Evolutionary conservation across 345 rosid species (phyloP).

Genomic region (Citrus glauca): DNA sequence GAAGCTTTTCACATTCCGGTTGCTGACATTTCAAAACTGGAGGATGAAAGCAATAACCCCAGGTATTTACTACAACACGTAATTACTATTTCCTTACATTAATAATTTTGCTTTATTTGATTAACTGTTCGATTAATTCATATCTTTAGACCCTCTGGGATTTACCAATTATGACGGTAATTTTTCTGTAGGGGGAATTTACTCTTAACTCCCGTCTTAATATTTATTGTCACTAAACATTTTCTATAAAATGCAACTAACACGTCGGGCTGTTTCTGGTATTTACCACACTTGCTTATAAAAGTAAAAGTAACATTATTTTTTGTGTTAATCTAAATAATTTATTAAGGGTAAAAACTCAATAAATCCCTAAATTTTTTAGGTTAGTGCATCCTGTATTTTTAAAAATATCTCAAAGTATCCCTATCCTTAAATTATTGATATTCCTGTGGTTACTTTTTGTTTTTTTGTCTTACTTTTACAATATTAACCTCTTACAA

Average conservation of each 20-base stretch:
- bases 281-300: too few relatives aligned
- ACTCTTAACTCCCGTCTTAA: background rate
- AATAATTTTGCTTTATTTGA: too few relatives aligned
- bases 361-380: too few relatives aligned
- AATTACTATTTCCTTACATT: background rate
- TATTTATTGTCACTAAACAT: background rate
- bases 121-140: too few relatives aligned
- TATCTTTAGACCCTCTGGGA: background rate
- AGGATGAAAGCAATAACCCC: constrained; percentile 24
- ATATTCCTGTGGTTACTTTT: accelerated
- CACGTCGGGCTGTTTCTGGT: background rate
- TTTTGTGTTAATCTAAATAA: too few relatives aligned
- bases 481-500: too few relatives aligned
- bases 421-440: accelerated
- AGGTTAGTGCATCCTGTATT: too few relatives aligned
- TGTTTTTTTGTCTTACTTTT: too few relatives aligned
- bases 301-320: too few relatives aligned
- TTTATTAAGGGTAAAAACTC: too few relatives aligned
- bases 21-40: constrained; percentile 33
- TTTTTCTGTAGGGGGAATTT: background rate
- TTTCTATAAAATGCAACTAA: background rate
- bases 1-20: constrained; percentile 69
- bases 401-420: too few relatives aligned
- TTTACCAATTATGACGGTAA: background rate
- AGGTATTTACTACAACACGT: constrained; percentile 29